Evolutionary conservation across 2,329 filamentous ascomycete species (phyloP), one percentile per base, ranked within the genome.

Genomic region (Blumeriella jaapii): DNA sequence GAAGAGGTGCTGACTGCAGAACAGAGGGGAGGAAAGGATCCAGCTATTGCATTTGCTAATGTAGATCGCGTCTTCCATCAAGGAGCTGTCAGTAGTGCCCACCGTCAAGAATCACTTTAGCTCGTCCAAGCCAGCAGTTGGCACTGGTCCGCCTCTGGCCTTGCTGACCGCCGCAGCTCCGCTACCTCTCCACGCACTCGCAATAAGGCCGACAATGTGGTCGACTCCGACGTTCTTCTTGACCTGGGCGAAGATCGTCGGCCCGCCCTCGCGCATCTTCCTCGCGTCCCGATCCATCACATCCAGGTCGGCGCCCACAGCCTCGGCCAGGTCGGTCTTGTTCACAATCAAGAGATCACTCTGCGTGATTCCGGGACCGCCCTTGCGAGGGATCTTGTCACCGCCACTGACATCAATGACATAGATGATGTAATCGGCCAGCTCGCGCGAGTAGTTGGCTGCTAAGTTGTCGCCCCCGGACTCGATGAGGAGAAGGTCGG

Each of bases 381-480:
- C 91, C 64, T 98, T 98, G 17, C 91, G 65, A 0, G 91, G 91
- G 32, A 98, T 80, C 71, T 98, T 98, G 61, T 98, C 91, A 9
- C 91, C 91, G 14, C 91, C 91, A 37, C 78, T 82, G 12, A 98
- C 91, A 60, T 98, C 91, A 51, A 98, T 96, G 18, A 98, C 91
- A 59, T 98, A 98, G 61, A 98, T 80, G 61, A 98, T 98, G 59
- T 82, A 98, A 60, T 98, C 91, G 2, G 91, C 91, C 47, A 98
- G 67, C 62, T 98, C 91, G 39, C 91, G 72, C 36, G 75, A 83
- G 69, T 98, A 98, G 66, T 98, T 98, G 3, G 91, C 91, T 0
- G 91, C 91, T 1, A 98, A 72, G 59, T 98, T 98, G 59, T 98
- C 91, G 39, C 91, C 91, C 28, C 91, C 91, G 12, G 78, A 86